phyloP scores from a whole-genome alignment of 177 flowering plant species.

The Vitis hybrid region DNA sequence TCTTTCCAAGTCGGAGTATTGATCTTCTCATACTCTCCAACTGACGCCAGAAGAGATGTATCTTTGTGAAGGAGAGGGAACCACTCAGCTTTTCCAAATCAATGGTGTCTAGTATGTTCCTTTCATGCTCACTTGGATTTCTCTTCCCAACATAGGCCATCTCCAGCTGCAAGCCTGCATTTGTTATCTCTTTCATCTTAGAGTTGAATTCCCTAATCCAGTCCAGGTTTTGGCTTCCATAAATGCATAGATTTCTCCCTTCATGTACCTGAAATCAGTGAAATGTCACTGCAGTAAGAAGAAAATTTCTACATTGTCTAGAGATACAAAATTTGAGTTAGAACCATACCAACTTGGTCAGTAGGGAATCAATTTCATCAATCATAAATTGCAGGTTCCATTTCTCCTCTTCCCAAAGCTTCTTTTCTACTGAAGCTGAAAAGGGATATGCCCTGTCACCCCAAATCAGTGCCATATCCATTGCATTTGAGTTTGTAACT shows the following conservation, averaged over 20 bases:
- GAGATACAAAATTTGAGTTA: constrained; percentile 2
- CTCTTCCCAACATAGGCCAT: constrained; percentile 40
- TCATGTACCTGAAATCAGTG: constrained; percentile 45
- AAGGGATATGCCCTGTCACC: constrained; percentile 70
- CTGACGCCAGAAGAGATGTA: constrained; percentile 50
- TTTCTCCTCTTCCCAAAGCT: constrained; percentile 60
- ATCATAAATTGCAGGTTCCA: constrained; percentile 53
- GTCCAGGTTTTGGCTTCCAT: constrained; percentile 41
- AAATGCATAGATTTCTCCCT: constrained; percentile 47
- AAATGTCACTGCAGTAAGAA: constrained; percentile 7
- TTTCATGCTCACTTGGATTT: constrained; percentile 23
- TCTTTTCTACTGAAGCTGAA: constrained; percentile 53
- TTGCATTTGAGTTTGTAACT: constrained; percentile 52
- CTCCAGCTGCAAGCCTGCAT: constrained; percentile 38
- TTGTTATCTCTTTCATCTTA: constrained; percentile 24
- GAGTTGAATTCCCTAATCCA: constrained; percentile 47
- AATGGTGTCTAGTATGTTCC: constrained; percentile 22
- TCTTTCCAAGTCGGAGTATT: constrained; percentile 23
- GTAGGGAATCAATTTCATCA: constrained; percentile 41
- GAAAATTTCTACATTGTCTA: neutral
- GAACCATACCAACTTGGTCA: constrained; percentile 53
- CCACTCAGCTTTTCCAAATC: constrained; percentile 22
- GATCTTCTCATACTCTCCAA: constrained; percentile 61
- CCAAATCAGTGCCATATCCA: constrained; percentile 72
- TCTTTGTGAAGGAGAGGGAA: constrained; percentile 21